Percentiles rank a stretch among this genome's conserved stretches.
phyloP scores from a whole-genome alignment of 805 yeast species.

The Danielozyma ontarioensis region DNA sequence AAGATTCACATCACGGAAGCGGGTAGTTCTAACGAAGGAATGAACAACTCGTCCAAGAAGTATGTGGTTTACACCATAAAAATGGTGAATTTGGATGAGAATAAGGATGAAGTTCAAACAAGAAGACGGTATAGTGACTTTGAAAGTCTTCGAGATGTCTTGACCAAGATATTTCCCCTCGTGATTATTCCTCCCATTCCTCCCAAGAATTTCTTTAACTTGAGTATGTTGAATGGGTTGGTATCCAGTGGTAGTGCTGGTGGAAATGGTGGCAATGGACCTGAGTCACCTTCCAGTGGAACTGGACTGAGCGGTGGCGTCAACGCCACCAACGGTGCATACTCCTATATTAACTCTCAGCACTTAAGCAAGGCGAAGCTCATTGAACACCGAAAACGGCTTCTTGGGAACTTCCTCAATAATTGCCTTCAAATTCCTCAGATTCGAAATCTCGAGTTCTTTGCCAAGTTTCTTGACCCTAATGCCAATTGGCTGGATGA shows the following conservation, averaged over 20 bases:
- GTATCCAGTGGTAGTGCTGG: slow-evolving; percentile 10
- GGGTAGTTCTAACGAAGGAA: slow-evolving; percentile 76
- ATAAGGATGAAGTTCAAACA: slow-evolving; percentile 45
- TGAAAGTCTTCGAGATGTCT: slow-evolving; percentile 69
- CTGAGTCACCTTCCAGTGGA: no score
- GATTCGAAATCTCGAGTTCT: slow-evolving; percentile 55
- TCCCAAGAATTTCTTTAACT: slow-evolving; percentile 36
- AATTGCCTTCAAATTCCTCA: slow-evolving; percentile 59
- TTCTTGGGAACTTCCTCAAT: slow-evolving; percentile 60
- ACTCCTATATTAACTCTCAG: slow-evolving; percentile 36
- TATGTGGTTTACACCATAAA: slow-evolving; percentile 81
- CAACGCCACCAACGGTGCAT: slow-evolving; percentile 1
- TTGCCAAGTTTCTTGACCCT: slow-evolving; percentile 79
- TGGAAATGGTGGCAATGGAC: not conserved
- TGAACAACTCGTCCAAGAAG: slow-evolving; percentile 51
- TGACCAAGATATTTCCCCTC: slow-evolving; percentile 73
- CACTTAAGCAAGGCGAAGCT: slow-evolving; percentile 33
- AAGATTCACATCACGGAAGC: slow-evolving; percentile 64
- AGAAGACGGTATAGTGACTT: slow-evolving; percentile 90
- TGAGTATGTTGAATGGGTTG: slow-evolving; percentile 29
- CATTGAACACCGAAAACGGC: slow-evolving; percentile 41
- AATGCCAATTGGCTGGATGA: slow-evolving; percentile 80
- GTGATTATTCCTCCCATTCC: slow-evolving; percentile 92
- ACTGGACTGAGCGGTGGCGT: not conserved
- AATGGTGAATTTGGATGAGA: slow-evolving; percentile 38